A percentile compares a stretch with the other conserved stretches of the same genome.
Evolutionary conservation across 768 basidiomycete species (phyloP).

Genomic region (Auricularia auricula-judae): DNA sequence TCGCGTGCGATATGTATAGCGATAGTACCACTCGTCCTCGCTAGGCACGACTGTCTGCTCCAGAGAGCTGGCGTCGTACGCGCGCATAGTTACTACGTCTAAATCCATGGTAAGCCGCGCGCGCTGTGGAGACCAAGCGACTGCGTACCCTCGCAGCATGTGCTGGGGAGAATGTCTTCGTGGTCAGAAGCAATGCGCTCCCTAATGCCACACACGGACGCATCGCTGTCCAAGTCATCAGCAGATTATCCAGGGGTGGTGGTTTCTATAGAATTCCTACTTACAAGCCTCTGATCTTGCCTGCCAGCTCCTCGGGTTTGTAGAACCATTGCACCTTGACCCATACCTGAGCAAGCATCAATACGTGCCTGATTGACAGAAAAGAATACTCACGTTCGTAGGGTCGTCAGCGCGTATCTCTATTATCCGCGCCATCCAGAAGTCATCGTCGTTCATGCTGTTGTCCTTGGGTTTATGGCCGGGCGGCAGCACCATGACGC

Average conservation of each 20-base stretch:
- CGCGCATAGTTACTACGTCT: not conserved
- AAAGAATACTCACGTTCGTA: not conserved
- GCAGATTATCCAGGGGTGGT: too few relatives aligned
- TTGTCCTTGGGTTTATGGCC: not conserved
- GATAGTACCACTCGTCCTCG: not conserved
- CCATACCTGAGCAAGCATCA: not conserved
- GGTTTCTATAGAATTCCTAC: not conserved
- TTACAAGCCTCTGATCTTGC: not conserved
- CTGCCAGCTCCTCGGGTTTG: not conserved
- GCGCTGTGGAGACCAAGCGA: not conserved
- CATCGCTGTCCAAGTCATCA: not conserved
- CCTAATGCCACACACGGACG: not conserved
- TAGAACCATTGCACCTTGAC: not conserved
- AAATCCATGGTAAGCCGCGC: not conserved
- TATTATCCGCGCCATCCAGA: not conserved
- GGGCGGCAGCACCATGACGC: not conserved
- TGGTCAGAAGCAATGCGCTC: not conserved
- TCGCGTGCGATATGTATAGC: not conserved
- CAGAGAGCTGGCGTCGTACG: not conserved
- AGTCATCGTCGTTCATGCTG: not conserved
- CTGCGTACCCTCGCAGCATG: not conserved
- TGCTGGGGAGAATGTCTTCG: not conserved
- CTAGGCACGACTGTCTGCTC: not conserved
- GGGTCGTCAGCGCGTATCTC: not conserved
- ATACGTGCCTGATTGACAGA: not conserved